Conservation (phyloP, 495 filamentous ascomycete genomes). For the Beverwykella pulmonaria region DNA sequence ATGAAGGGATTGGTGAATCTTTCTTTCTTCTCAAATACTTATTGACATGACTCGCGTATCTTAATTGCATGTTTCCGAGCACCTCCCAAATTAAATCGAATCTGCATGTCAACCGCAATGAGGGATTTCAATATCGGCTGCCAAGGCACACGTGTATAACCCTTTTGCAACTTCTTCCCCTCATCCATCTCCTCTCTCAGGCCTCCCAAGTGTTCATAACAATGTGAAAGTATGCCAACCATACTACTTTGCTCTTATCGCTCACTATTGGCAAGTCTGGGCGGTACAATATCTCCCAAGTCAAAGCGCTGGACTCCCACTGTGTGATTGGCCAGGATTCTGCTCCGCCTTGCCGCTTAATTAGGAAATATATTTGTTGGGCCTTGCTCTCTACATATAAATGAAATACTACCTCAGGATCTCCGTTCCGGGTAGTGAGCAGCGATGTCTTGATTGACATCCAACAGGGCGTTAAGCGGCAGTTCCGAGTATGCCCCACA, state of each 20-base stretch:
- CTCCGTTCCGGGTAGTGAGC: conserved; percentile 5
- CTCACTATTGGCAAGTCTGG: background rate
- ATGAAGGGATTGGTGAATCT: background rate
- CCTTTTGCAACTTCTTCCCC: background rate
- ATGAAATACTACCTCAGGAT: background rate
- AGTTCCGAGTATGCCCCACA: background rate
- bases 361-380: background rate
- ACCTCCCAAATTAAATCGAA: too few species aligned
- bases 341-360: background rate
- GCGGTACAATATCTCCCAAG: background rate
- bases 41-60: too few species aligned
- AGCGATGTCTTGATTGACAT: background rate
- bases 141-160: background rate
- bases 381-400: background rate
- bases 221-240: background rate
- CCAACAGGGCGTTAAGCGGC: background rate
- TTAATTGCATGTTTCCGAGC: too few species aligned
- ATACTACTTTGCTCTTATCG: background rate
- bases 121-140: background rate
- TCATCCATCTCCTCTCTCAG: background rate
- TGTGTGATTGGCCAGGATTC: background rate
- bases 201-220: background rate
- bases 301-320: background rate
- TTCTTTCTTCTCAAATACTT: too few species aligned
- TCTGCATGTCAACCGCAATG: background rate